Evolutionary conservation across 768 basidiomycete species (phyloP).

Genomic region (Strobilomyces confusus): DNA sequence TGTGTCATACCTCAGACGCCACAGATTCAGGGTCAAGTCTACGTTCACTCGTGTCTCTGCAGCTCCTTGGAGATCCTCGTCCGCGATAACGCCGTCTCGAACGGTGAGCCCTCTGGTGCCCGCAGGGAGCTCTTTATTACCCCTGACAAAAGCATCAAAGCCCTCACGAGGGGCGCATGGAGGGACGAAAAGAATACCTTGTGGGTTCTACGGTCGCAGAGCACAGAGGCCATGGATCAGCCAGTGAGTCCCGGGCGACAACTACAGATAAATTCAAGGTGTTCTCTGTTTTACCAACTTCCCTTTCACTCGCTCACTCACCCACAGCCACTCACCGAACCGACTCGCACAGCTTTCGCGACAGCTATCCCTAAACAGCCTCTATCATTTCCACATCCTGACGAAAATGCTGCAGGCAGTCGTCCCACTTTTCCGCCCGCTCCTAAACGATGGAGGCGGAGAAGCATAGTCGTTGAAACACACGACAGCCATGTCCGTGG

Average conservation of each 20-base stretch:
- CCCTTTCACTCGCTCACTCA: slow-evolving; percentile 46
- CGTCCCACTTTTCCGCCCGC: slow-evolving; percentile 17
- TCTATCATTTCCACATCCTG: slow-evolving; percentile 23
- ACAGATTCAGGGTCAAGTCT: slow-evolving; percentile 71
- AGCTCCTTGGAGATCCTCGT: slow-evolving; percentile 44
- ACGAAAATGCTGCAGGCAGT: slow-evolving; percentile 27
- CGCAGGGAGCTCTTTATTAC: slow-evolving; percentile 63
- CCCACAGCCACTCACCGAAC: slow-evolving; percentile 32
- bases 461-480: slow-evolving; percentile 60
- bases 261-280: slow-evolving; percentile 46
- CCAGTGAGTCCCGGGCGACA: slow-evolving; percentile 35
- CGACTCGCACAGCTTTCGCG: slow-evolving; percentile 22
- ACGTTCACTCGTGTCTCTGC: slow-evolving; percentile 45
- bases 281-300: slow-evolving; percentile 44
- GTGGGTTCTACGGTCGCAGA: slow-evolving; percentile 41
- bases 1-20: slow-evolving; percentile 61
- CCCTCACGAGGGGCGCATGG: slow-evolving; percentile 57
- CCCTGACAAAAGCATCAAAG: slow-evolving; percentile 52
- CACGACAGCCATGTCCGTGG: slow-evolving; percentile 58
- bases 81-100: slow-evolving; percentile 82
- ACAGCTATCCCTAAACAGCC: slow-evolving; percentile 27
- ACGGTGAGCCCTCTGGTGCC: slow-evolving; percentile 71
- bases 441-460: slow-evolving; percentile 43
- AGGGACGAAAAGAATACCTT: slow-evolving; percentile 52
- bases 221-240: slow-evolving; percentile 54